phyloP scores from a whole-genome alignment of 768 basidiomycete species.

The Boletus coccyginus region DNA sequence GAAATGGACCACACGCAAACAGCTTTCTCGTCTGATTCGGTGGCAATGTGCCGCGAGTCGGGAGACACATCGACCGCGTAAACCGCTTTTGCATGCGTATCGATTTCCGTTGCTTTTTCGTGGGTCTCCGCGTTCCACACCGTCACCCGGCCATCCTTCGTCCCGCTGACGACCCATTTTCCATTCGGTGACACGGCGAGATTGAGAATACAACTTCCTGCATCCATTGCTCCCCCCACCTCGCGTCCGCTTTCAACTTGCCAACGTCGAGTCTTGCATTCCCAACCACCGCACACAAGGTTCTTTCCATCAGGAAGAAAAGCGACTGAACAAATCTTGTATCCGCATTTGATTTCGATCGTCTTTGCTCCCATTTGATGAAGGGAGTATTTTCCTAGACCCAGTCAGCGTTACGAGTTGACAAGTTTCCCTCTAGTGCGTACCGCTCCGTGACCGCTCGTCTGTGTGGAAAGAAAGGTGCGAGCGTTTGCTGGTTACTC shows the following conservation, averaged over 20 bases:
- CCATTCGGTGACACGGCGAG: background rate
- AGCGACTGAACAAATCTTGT: background rate
- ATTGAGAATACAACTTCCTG: background rate
- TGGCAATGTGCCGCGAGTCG: background rate
- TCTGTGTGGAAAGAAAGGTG: no score
- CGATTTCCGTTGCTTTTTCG: background rate
- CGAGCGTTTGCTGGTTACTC: no score
- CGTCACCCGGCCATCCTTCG: background rate
- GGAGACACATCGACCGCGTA: background rate
- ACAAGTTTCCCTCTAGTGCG: no score
- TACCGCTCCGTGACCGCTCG: no score
- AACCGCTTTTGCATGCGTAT: background rate
- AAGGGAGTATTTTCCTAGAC: no score
- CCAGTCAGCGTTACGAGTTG: no score
- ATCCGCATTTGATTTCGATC: background rate
- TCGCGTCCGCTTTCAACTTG: background rate
- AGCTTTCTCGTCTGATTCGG: background rate
- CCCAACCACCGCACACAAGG: background rate
- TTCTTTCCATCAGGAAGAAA: background rate
- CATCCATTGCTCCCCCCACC: background rate
- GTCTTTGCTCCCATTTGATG: background rate
- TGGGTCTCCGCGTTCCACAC: background rate
- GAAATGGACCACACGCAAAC: background rate
- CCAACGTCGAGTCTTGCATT: background rate
- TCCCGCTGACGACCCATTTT: no score